Evolutionary conservation across 2,329 filamentous ascomycete genomes (phyloP).

Genomic region (Mycogone perniciosa): DNA sequence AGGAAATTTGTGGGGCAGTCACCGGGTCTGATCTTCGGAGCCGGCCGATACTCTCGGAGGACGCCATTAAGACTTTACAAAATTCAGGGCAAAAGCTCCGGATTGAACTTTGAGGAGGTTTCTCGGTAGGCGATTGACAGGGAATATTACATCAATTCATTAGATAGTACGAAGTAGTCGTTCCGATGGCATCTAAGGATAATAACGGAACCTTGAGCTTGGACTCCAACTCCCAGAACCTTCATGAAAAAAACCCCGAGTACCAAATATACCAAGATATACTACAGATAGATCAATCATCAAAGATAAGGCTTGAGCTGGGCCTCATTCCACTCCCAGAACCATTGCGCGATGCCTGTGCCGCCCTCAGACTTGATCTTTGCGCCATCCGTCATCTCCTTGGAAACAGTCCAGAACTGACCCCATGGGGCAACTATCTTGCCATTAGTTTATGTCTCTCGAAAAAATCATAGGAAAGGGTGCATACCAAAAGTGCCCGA

Average conservation of each 20-base stretch:
- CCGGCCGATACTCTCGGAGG: constrained; percentile 9
- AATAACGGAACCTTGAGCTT: too few relatives aligned
- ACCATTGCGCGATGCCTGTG: neutral
- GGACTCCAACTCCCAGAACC: neutral
- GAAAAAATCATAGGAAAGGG: too few relatives aligned
- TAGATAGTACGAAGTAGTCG: too few relatives aligned
- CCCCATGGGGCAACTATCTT: constrained; percentile 9
- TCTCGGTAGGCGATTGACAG: too few relatives aligned
- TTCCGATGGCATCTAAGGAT: too few relatives aligned
- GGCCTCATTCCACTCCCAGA: constrained; percentile 9
- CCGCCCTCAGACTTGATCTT: constrained; percentile 2
- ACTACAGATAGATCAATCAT: neutral
- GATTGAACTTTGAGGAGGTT: too few relatives aligned
- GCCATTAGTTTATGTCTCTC: neutral
- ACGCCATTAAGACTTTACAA: neutral
- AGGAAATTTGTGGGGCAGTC: neutral
- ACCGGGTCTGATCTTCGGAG: constrained; percentile 6
- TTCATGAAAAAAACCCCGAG: neutral
- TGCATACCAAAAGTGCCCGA: constrained; percentile 1
- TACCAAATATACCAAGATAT: neutral
- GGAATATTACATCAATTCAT: too few relatives aligned
- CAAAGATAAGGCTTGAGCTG: constrained; percentile 4
- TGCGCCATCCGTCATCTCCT: neutral
- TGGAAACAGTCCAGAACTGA: neutral
- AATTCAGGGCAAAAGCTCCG: neutral